phyloP scores from a whole-genome alignment of 1,284 basidiomycete genomes.

The Blastosporella zonata region DNA sequence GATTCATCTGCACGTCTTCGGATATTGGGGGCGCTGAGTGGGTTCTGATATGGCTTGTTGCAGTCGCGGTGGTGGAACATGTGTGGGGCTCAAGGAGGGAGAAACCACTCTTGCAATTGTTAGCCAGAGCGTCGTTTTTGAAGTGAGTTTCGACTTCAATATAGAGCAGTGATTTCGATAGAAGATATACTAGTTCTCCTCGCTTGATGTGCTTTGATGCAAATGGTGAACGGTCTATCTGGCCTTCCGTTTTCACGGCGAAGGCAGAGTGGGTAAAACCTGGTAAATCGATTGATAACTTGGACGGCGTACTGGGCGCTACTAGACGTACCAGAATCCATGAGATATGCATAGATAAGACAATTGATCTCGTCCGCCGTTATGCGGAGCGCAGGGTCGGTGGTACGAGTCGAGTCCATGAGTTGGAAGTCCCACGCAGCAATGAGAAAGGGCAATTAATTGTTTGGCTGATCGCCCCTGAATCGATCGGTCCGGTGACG shows the following conservation, averaged over 20 bases:
- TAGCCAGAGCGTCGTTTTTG: conserved; percentile 55
- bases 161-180: conserved; percentile 79
- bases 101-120: conserved; percentile 64
- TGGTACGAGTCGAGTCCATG: conserved; percentile 25
- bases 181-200: conserved; percentile 77
- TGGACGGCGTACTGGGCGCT: background rate
- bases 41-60: conserved; percentile 14
- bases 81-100: conserved; percentile 68
- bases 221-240: conserved; percentile 63
- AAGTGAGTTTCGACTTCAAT: conserved; percentile 83
- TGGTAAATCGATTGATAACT: conserved; percentile 25
- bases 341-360: conserved; percentile 78
- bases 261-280: conserved; percentile 81
- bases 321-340: conserved; percentile 62
- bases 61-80: conserved; percentile 49
- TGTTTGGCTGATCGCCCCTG: conserved; percentile 13
- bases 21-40: background rate
- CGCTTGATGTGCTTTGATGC: conserved; percentile 73
- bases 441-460: background rate
- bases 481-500: conserved; percentile 13
- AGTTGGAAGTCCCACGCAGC: background rate
- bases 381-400: conserved; percentile 52
- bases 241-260: conserved; percentile 65
- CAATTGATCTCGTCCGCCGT: conserved; percentile 83
- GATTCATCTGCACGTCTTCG: background rate